Percentiles rank a stretch among this genome's conserved stretches.
phyloP scores from a whole-genome alignment of 306 rosid genomes.

The Quercus parvula region DNA sequence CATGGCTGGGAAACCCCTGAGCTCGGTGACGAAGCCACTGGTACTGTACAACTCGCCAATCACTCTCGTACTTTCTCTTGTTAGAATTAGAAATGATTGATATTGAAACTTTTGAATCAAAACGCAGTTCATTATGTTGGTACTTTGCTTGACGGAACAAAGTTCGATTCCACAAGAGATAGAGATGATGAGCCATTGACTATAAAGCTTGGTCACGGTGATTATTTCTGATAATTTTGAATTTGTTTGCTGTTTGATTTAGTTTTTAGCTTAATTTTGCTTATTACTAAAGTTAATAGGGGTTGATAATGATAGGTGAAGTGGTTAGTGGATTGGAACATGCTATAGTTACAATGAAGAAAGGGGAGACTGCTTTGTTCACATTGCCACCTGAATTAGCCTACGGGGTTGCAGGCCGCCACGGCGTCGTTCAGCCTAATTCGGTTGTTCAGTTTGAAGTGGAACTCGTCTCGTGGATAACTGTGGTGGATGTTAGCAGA shows the following conservation, averaged over 20 bases:
- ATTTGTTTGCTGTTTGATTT: neutral
- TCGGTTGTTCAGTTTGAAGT: constrained; percentile 46
- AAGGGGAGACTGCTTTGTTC: constrained; percentile 59
- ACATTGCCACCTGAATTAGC: constrained; percentile 42
- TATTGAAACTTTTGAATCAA: neutral
- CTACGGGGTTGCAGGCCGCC: constrained; percentile 8
- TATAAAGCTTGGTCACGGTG: constrained; percentile 55
- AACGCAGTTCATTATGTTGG: constrained; percentile 59
- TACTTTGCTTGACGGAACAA: constrained; percentile 44
- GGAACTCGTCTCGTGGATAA: constrained; percentile 62
- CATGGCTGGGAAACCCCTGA: constrained; percentile 60
- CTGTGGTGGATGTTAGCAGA: constrained; percentile 51
- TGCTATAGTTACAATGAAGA: constrained; percentile 55
- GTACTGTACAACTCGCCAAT: constrained; percentile 12
- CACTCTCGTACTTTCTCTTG: neutral
- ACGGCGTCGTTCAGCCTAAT: constrained; percentile 18
- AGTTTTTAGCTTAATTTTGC: neutral
- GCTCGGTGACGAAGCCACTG: constrained; percentile 52
- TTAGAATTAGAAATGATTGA: neutral
- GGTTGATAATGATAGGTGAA: constrained; percentile 46
- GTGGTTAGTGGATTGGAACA: constrained; percentile 48
- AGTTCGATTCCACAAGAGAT: constrained; percentile 51
- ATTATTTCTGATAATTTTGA: neutral
- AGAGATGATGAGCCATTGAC: constrained; percentile 29
- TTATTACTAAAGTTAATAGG: constrained; percentile 8